Conservation (phyloP, 306 rosid species). For the Astragalus membranaceus region DNA sequence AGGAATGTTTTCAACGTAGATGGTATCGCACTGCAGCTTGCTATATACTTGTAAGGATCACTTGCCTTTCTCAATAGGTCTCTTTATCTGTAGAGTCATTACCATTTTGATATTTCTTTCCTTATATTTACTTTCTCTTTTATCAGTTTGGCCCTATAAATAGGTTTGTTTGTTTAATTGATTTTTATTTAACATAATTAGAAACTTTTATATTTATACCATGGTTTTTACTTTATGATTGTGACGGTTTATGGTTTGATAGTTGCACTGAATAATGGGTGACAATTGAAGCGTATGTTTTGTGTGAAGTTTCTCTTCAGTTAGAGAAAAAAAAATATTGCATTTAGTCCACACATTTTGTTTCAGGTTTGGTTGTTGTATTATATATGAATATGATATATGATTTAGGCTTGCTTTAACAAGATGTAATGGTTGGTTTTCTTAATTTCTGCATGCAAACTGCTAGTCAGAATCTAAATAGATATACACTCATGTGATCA, state of each 20-base stretch:
- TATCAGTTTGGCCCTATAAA: not conserved
- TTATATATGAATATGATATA: not conserved
- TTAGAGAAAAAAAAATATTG: not conserved
- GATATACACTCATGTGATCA: not conserved
- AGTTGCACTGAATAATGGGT: not conserved
- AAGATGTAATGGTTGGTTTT: not conserved
- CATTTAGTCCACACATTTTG: not conserved
- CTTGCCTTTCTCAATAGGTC: not conserved
- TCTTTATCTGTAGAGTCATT: not conserved
- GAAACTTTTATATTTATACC: not conserved
- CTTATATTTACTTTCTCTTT: not conserved
- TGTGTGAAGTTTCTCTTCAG: not conserved
- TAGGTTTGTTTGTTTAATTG: not conserved
- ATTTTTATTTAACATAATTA: not conserved
- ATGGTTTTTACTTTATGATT: not conserved
- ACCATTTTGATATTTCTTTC: conserved; percentile 10
- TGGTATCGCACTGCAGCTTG: conserved; percentile 99
- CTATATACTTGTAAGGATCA: conserved; percentile 81
- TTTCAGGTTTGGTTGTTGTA: not conserved
- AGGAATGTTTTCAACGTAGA: conserved; percentile 98
- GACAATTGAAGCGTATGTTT: not conserved
- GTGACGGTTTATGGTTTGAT: not conserved
- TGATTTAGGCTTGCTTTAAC: not conserved
- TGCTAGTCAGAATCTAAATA: not conserved
- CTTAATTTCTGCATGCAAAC: conserved; percentile 1